These are phyloP conservation scores for Pythium aphanidermatum DNA, from an alignment of 352 stramenopile species.

Conservation along the genomic window DNA sequence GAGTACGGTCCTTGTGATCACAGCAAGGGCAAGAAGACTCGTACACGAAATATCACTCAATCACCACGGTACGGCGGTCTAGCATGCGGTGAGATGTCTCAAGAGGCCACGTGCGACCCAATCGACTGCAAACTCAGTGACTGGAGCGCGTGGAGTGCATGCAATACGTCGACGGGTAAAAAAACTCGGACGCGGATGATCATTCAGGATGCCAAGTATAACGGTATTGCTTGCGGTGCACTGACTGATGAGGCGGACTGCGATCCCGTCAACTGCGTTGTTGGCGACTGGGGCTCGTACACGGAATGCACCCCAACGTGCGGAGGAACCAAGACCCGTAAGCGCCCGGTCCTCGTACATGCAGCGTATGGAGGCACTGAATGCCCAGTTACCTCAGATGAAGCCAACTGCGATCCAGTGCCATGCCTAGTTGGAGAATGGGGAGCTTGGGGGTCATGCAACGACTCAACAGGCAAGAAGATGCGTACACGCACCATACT, in stretches of 20 bases:
- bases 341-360: slow-evolving; percentile 28
- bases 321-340: slow-evolving; percentile 21
- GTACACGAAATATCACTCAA: slow-evolving; percentile 31
- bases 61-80: slow-evolving; percentile 42
- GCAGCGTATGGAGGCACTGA: slow-evolving; percentile 26
- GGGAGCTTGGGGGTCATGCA: slow-evolving; percentile 11
- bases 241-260: slow-evolving; percentile 35
- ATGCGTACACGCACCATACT: slow-evolving; percentile 24
- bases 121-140: slow-evolving; percentile 31
- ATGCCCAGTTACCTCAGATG: slow-evolving; percentile 26
- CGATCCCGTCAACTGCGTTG: slow-evolving; percentile 25
- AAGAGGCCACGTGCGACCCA: slow-evolving; percentile 35
- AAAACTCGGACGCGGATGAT: slow-evolving; percentile 27
- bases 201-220: slow-evolving; percentile 25
- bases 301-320: not conserved
- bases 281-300: slow-evolving; percentile 7
- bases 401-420: slow-evolving; percentile 21
- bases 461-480: slow-evolving; percentile 31
- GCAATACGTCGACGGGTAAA: slow-evolving; percentile 29
- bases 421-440: slow-evolving; percentile 5
- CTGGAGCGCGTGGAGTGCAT: slow-evolving; percentile 39
- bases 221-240: slow-evolving; percentile 29
- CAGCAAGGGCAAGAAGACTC: slow-evolving; percentile 26
- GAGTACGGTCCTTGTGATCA: slow-evolving; percentile 35
- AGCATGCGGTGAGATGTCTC: slow-evolving; percentile 28